Percentiles rank a stretch among this genome's conserved stretches.
Evolutionary conservation across 257 asterid genomes (phyloP).

Genomic region (Nicotiana tomentosiformis): DNA sequence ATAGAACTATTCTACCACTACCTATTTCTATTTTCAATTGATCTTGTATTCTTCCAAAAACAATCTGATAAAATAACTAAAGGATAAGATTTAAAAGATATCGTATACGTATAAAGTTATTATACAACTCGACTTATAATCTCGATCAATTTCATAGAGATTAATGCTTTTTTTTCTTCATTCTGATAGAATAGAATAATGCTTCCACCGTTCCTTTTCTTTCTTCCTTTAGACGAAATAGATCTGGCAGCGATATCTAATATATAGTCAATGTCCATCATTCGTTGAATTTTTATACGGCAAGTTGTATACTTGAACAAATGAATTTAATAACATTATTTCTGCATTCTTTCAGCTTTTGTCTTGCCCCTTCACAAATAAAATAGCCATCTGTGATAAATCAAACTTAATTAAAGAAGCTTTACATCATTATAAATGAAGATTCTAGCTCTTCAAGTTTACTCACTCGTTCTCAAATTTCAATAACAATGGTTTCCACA

Average conservation of each 20-base stretch:
- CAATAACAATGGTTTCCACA: constrained; percentile 1
- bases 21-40: too few relatives aligned
- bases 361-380: background rate
- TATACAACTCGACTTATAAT: too few relatives aligned
- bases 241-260: background rate
- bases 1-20: too few relatives aligned
- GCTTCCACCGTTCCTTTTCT: background rate
- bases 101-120: too few relatives aligned
- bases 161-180: too few relatives aligned
- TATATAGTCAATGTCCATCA: background rate
- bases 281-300: background rate
- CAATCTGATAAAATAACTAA: too few relatives aligned
- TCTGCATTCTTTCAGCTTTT: background rate
- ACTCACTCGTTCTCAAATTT: background rate
- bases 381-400: background rate
- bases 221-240: background rate
- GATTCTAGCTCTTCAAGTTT: background rate
- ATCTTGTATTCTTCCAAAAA: too few relatives aligned
- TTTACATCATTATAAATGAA: background rate
- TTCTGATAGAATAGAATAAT: too few relatives aligned
- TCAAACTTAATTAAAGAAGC: background rate
- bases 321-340: too few relatives aligned
- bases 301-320: background rate
- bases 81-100: too few relatives aligned
- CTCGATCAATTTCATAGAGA: too few relatives aligned